These are phyloP conservation scores for Pachysandra terminalis DNA, from an alignment of 164 flowering plant genomes.

Conservation along the genomic window DNA sequence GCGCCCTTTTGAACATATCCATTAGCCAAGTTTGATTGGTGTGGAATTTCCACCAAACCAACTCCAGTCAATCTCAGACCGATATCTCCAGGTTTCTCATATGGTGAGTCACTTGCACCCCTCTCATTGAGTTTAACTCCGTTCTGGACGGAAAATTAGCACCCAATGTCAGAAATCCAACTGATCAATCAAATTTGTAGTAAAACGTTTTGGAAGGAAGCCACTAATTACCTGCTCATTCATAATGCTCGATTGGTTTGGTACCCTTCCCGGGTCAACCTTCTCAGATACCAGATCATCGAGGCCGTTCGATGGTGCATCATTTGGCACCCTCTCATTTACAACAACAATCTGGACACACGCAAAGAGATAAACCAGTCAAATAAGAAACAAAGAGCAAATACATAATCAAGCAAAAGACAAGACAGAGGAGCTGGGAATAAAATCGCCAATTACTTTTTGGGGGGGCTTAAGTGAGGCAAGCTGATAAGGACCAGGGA, in stretches of 20 bases:
- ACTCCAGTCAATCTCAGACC: conserved; percentile 1
- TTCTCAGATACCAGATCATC: conserved; percentile 3
- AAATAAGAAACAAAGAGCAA: neutral
- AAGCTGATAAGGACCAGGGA: conserved; percentile 9
- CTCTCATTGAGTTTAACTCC: conserved; percentile 8
- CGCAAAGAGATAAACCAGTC: neutral
- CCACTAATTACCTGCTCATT: conserved; percentile 25
- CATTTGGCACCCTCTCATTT: conserved; percentile 6
- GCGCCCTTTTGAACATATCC: conserved; percentile 12
- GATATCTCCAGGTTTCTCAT: conserved; percentile 9
- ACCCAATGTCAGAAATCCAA: neutral
- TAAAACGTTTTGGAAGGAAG: neutral
- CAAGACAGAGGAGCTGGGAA: neutral
- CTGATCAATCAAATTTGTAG: neutral
- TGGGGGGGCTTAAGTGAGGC: conserved; percentile 6
- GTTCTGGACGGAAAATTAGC: conserved; percentile 20
- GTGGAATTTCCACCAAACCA: conserved; percentile 14
- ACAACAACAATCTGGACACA: conserved; percentile 20
- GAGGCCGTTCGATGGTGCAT: conserved; percentile 6
- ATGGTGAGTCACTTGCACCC: conserved; percentile 6
- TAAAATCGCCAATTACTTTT: conserved; percentile 23
- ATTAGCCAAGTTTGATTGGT: conserved; percentile 8
- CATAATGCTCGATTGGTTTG: conserved; percentile 10
- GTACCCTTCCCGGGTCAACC: conserved; percentile 1
- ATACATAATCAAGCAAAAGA: neutral